Evolutionary conservation across 2,329 filamentous ascomycete species (phyloP), one percentile per base, ranked within the genome.

Genomic region (Lachnellula occidentalis): DNA sequence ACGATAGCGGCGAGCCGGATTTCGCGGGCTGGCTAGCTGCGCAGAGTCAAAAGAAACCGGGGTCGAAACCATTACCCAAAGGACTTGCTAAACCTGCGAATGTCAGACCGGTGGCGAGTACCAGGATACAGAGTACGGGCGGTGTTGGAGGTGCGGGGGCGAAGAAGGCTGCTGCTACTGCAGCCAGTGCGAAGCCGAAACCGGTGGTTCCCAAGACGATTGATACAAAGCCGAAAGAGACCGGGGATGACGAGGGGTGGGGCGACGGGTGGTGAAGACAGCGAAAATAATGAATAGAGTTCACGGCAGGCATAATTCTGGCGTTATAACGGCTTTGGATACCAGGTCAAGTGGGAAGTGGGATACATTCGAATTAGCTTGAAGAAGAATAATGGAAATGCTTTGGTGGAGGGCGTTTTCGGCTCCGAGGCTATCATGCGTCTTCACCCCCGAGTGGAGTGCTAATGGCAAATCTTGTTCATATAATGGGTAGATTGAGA

Each of bases 1-100:
- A 92, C 56, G 91, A 96, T 63, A 85, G 88, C 24, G 85, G 86
- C 2, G 92, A 99, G 70, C 92, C 92, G 0, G 94, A 97, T 70
- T 97, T 99, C 71, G 92, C 91, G 5, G 92, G 91, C 5, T 97
- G 94, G 92, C 72, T 97, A 21, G 91, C 90, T 12, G 91, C 92
- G 12, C 90, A 96, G 69, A 83, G 87, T 5, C 80, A 86, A 59
- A 96, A 95, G 74, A 78, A 78, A 65, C 70, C 55, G 50, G 67
- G 42, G 9, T 58, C 68, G 1, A 94, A 88, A 61, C 74, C 86
- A 2, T 69, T 97, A 52, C 92, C 92, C 0, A 99, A 95, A 72
- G 92, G 92, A 0, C 70, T 97, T 24, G 73, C 77, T 1, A 96
- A 95, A 71, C 66, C 80, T 2, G 57, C 71, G 1, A 61, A 54